Percentiles rank a stretch among this genome's conserved stretches.
These are phyloP conservation scores for Rhodosporidiobolus sp. DNA, from an alignment of 768 basidiomycete species.

Conservation along the genomic window DNA sequence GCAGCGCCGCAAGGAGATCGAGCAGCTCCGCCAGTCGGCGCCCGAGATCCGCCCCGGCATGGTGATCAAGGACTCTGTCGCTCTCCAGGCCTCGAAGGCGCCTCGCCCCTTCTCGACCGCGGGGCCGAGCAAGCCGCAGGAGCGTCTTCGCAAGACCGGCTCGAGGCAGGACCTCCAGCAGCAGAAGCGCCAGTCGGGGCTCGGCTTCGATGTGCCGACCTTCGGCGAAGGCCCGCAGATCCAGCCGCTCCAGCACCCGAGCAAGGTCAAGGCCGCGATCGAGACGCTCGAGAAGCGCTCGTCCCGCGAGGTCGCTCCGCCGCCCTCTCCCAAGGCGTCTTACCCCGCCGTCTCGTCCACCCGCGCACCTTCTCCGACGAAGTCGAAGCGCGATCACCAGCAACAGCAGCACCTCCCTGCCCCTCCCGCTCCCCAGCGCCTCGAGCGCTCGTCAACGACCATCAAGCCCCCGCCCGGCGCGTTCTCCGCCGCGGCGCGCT, in stretches of 20 bases:
- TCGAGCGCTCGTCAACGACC: not conserved
- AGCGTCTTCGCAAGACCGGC: not conserved
- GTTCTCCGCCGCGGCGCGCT: not conserved
- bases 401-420: too few species aligned
- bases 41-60: not conserved
- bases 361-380: not conserved
- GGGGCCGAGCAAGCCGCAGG: not conserved
- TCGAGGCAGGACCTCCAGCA: not conserved
- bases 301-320: not conserved
- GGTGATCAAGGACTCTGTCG: not conserved
- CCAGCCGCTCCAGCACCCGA: slow-evolving; percentile 30
- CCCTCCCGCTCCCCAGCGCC: not conserved
- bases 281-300: slow-evolving; percentile 26
- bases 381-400: too few species aligned
- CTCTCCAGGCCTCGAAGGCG: not conserved
- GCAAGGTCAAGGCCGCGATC: slow-evolving; percentile 21
- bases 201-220: slow-evolving; percentile 10
- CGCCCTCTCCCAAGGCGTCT: not conserved
- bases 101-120: not conserved
- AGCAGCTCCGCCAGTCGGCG: slow-evolving; percentile 3
- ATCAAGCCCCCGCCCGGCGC: not conserved
- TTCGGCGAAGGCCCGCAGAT: slow-evolving; percentile 13
- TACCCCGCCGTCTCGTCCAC: not conserved
- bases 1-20: slow-evolving; percentile 8
- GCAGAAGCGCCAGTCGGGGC: slow-evolving; percentile 4